Evolutionary conservation across 106 monocot genomes (phyloP).

Genomic region (Xerophyta viscosa): DNA sequence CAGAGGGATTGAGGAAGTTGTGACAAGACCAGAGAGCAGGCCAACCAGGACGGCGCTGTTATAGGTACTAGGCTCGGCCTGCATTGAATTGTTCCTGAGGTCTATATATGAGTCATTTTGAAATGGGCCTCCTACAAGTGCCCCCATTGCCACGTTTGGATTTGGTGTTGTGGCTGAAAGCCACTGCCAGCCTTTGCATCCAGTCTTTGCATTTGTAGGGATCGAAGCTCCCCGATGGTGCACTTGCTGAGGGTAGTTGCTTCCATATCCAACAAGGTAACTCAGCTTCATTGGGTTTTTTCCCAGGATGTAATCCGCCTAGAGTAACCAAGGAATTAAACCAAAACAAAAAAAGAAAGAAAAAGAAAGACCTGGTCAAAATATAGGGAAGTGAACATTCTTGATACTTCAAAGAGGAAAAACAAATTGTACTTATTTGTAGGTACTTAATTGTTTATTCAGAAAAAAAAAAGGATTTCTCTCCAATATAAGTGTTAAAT

Average conservation of each 20-base stretch:
- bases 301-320: constrained; percentile 84
- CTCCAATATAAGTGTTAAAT: too few relatives aligned
- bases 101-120: constrained; percentile 77
- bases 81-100: constrained; percentile 60
- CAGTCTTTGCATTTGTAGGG: constrained; percentile 42
- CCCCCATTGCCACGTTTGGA: constrained; percentile 74
- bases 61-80: constrained; percentile 80
- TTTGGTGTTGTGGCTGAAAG: constrained; percentile 45
- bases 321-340: not conserved
- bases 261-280: constrained; percentile 84
- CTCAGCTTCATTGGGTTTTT: constrained; percentile 81
- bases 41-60: constrained; percentile 65
- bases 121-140: constrained; percentile 79
- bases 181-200: constrained; percentile 58
- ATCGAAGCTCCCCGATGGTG: constrained; percentile 97
- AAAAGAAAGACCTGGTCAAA: too few relatives aligned
- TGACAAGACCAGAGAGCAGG: constrained; percentile 65
- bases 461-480: too few relatives aligned
- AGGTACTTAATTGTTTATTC: too few relatives aligned
- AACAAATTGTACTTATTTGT: too few relatives aligned
- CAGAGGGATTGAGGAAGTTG: constrained; percentile 51
- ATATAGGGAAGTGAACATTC: not conserved
- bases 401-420: too few relatives aligned
- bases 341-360: not conserved
- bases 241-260: constrained; percentile 66